phyloP scores from a whole-genome alignment of 2,329 filamentous ascomycete species.

The Coniella lustricola region DNA sequence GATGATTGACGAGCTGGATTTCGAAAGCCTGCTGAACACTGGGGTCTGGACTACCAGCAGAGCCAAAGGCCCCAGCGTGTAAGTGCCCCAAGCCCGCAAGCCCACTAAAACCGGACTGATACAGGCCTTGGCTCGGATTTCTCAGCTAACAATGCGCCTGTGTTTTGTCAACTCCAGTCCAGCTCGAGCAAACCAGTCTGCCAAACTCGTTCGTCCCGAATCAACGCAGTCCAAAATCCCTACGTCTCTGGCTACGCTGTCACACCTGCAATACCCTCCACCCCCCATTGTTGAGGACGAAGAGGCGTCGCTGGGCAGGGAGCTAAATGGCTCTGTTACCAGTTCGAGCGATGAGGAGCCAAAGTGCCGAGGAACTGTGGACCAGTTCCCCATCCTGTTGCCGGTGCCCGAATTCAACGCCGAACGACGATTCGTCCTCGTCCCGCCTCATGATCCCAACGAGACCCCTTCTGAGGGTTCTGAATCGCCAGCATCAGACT shows the following conservation, averaged over 20 bases:
- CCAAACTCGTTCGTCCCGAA: slow-evolving; percentile 4
- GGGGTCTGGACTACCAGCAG: slow-evolving; percentile 45
- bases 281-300: slow-evolving; percentile 66
- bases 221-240: neutral
- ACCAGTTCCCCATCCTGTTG: slow-evolving; percentile 62
- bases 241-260: neutral
- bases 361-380: slow-evolving; percentile 54
- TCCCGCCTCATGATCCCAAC: slow-evolving; percentile 29
- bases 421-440: slow-evolving; percentile 59
- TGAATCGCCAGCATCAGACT: slow-evolving; percentile 7
- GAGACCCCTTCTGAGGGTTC: slow-evolving; percentile 11
- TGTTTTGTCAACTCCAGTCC: slow-evolving; percentile 5
- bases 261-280: slow-evolving; percentile 41
- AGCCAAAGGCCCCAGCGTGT: slow-evolving; percentile 30
- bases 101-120: neutral
- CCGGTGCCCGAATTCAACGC: slow-evolving; percentile 53
- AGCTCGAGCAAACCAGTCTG: slow-evolving; percentile 13
- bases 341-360: slow-evolving; percentile 44
- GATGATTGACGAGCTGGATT: slow-evolving; percentile 38
- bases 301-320: slow-evolving; percentile 51
- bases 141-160: neutral
- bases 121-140: neutral
- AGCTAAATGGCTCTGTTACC: slow-evolving; percentile 38
- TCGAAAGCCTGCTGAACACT: slow-evolving; percentile 40
- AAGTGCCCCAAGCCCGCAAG: slow-evolving; percentile 19